Conservation (phyloP, 805 yeast species). For the Kluyveromyces lactis region DNA sequence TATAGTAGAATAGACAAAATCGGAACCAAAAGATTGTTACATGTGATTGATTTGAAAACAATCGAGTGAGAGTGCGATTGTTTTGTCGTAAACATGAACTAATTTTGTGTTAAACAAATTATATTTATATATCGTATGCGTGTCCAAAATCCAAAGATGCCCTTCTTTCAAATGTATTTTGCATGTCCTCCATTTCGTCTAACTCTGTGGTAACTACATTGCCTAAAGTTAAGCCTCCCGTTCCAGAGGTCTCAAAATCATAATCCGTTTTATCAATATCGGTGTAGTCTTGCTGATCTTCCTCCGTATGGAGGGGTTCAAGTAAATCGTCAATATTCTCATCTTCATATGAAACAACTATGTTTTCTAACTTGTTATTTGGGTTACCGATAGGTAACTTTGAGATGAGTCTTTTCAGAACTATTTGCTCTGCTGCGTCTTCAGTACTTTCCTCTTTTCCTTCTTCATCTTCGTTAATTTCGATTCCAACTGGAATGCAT, state of each 20-base stretch:
- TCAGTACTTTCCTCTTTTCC: conserved; percentile 13
- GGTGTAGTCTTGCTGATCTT: conserved; percentile 2
- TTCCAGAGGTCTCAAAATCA: conserved; percentile 4
- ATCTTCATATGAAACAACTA: conserved; percentile 23
- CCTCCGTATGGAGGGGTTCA: conserved; percentile 4
- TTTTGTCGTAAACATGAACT: too few species aligned
- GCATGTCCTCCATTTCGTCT: conserved; percentile 26
- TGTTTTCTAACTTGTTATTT: conserved; percentile 25
- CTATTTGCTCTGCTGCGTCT: conserved; percentile 21
- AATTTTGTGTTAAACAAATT: too few species aligned
- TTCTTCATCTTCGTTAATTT: conserved; percentile 31
- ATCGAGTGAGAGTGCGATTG: too few species aligned
- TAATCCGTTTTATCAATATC: conserved; percentile 7
- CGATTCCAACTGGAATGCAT: conserved; percentile 23
- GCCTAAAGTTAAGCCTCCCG: conserved; percentile 3
- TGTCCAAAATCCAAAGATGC: conserved; percentile 24
- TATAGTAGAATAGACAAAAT: too few species aligned
- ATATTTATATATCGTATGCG: not conserved
- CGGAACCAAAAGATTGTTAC: too few species aligned
- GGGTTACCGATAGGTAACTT: conserved; percentile 32
- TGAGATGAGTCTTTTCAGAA: conserved; percentile 29
- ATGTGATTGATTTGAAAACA: too few species aligned
- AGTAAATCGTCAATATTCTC: conserved; percentile 7
- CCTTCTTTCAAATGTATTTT: conserved; percentile 27
- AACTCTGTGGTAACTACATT: conserved; percentile 11